Percentiles rank a stretch among this genome's conserved stretches.
phyloP scores from a whole-genome alignment of 129 eudicot species.

The Saussurea involucrata region DNA sequence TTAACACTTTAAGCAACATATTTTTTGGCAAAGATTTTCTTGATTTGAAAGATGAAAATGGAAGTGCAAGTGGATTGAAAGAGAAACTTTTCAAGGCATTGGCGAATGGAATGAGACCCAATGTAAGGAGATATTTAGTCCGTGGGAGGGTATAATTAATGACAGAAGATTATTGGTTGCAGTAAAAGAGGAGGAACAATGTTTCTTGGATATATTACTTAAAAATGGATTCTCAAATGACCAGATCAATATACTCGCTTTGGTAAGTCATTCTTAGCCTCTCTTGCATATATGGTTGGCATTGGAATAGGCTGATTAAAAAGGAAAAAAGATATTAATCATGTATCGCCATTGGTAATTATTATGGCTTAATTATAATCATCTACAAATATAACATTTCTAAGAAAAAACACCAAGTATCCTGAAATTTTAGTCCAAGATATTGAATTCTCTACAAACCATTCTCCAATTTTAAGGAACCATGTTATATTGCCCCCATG shows the following conservation, averaged over 20 bases:
- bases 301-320: no score
- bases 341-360: no score
- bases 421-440: background rate
- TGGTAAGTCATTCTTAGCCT: constrained; percentile 4
- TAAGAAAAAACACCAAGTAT: background rate
- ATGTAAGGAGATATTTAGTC: constrained; percentile 1
- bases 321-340: no score
- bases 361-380: no score
- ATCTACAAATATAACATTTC: no score
- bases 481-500: no score
- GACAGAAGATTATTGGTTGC: background rate
- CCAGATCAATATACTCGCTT: constrained; percentile 11
- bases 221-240: constrained; percentile 15
- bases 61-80: constrained; percentile 13
- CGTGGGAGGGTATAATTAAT: constrained; percentile 4
- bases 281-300: background rate
- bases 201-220: constrained; percentile 5
- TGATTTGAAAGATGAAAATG: constrained; percentile 11
- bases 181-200: background rate
- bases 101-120: constrained; percentile 1
- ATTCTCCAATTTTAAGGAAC: no score
- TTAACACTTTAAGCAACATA: constrained; percentile 22
- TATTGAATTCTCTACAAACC: background rate
- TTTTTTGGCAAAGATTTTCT: constrained; percentile 11
- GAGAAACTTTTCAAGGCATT: constrained; percentile 6